phyloP scores from a whole-genome alignment of 371 early-diverging fungal species.

The Mortierella sp. region DNA sequence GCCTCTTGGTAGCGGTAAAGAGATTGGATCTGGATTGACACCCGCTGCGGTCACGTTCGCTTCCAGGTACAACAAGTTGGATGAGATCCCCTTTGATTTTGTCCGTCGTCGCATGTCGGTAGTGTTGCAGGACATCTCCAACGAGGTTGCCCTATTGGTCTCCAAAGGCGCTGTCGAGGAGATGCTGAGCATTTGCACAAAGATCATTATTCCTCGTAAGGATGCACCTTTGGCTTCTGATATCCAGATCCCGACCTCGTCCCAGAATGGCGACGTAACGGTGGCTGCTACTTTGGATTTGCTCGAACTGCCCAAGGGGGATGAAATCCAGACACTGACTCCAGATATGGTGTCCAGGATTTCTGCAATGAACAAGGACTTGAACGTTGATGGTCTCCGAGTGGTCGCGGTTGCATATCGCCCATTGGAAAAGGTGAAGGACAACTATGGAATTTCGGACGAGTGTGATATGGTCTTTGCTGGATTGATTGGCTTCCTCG shows the following conservation, averaged over 20 bases:
- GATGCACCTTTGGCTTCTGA: constrained; percentile 4
- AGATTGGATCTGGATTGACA: constrained; percentile 12
- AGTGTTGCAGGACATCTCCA: constrained; percentile 35
- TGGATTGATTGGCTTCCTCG: constrained; percentile 53
- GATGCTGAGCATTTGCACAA: constrained; percentile 48
- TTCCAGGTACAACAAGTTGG: constrained; percentile 34
- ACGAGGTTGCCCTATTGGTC: constrained; percentile 22
- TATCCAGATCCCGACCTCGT: constrained; percentile 19
- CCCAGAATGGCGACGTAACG: neutral
- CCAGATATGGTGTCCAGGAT: constrained; percentile 29
- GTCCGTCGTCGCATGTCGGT: constrained; percentile 57
- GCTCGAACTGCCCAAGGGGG: constrained; percentile 6
- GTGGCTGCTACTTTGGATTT: constrained; percentile 5
- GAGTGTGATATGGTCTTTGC: constrained; percentile 51
- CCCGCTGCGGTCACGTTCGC: constrained; percentile 26
- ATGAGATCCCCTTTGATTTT: constrained; percentile 60
- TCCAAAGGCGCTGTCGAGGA: constrained; percentile 59
- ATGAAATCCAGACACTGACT: constrained; percentile 26
- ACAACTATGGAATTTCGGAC: constrained; percentile 27
- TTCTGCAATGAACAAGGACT: constrained; percentile 25
- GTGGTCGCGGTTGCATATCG: constrained; percentile 54
- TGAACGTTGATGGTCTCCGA: constrained; percentile 53
- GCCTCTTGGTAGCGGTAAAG: constrained; percentile 6
- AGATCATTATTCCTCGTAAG: constrained; percentile 33
- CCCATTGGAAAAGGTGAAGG: constrained; percentile 21